phyloP scores from a whole-genome alignment of 257 asterid species.

The Salvia rosmarinus region DNA sequence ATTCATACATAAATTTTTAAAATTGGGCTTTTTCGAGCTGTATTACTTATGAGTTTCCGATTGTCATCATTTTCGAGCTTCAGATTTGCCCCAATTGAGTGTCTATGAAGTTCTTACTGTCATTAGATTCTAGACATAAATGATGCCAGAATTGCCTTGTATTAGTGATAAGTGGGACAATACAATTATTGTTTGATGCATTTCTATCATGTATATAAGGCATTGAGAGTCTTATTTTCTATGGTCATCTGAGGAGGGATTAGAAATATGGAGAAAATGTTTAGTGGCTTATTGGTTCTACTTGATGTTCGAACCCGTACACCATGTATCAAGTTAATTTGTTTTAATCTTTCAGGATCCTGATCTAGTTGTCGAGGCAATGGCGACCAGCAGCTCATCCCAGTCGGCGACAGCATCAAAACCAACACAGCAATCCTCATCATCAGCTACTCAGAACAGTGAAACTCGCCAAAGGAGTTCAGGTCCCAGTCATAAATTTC shows the following conservation, averaged over 20 bases:
- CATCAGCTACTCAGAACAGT: conserved; percentile 52
- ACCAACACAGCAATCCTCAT: conserved; percentile 50
- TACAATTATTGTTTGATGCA: neutral
- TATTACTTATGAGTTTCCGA: neutral
- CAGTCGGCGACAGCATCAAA: conserved; percentile 59
- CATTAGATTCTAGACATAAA: neutral
- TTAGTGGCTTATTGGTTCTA: neutral
- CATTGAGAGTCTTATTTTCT: neutral
- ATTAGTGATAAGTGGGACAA: neutral
- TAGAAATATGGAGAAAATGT: neutral
- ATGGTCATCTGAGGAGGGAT: conserved; percentile 11
- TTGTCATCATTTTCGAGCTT: neutral
- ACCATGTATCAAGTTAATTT: conserved; percentile 13
- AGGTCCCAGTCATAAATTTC: conserved; percentile 43
- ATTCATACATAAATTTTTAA: conserved; percentile 12
- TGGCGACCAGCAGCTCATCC: conserved; percentile 58
- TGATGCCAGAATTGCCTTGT: neutral
- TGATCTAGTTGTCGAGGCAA: conserved; percentile 81
- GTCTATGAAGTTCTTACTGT: neutral
- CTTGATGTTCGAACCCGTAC: neutral
- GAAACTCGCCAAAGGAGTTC: conserved; percentile 55
- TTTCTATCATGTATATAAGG: no score
- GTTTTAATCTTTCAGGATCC: conserved; percentile 55
- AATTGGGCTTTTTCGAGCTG: neutral
- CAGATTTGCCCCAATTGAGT: neutral